phyloP scores from a whole-genome alignment of 805 yeast genomes.

The Suhomyces sp. region DNA sequence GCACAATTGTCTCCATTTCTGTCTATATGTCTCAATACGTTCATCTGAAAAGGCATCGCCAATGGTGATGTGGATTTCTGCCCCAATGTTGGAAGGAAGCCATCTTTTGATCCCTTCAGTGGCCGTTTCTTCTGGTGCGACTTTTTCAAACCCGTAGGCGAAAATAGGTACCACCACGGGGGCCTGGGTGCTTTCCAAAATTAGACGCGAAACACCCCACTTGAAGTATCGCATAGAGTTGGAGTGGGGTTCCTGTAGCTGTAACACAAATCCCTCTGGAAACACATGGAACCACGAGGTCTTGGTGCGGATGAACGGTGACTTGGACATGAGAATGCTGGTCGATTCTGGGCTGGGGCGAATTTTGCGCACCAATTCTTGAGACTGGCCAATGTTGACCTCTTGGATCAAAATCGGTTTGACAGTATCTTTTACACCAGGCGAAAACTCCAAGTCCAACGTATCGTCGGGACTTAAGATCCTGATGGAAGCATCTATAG shows the following conservation, averaged over 20 bases:
- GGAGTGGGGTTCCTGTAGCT: conserved; percentile 69
- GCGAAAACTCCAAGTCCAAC: conserved; percentile 42
- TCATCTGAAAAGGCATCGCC: conserved; percentile 69
- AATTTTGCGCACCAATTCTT: conserved; percentile 18
- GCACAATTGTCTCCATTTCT: conserved; percentile 66
- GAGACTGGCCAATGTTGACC: conserved; percentile 21
- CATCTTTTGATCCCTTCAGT: conserved; percentile 53
- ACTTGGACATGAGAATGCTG: conserved; percentile 22
- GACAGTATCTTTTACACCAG: conserved; percentile 26
- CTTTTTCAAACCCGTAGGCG: conserved; percentile 79
- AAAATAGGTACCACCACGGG: conserved; percentile 89
- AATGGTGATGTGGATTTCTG: conserved; percentile 63
- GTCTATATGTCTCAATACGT: conserved; percentile 57
- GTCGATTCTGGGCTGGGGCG: conserved; percentile 31
- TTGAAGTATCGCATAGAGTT: conserved; percentile 92
- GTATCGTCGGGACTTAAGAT: conserved; percentile 77
- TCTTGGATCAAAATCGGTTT: conserved; percentile 41
- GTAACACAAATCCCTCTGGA: conserved; percentile 94
- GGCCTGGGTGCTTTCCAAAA: conserved; percentile 76
- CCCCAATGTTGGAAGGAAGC: conserved; percentile 62
- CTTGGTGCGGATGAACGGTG: conserved; percentile 58
- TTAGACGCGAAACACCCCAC: conserved; percentile 89
- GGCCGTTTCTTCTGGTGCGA: conserved; percentile 71
- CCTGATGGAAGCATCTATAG: conserved; percentile 82
- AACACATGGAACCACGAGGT: conserved; percentile 92